These are phyloP conservation scores for Moesziomyces sp. DNA, from an alignment of 1,284 basidiomycete genomes.

Conservation along the genomic window DNA sequence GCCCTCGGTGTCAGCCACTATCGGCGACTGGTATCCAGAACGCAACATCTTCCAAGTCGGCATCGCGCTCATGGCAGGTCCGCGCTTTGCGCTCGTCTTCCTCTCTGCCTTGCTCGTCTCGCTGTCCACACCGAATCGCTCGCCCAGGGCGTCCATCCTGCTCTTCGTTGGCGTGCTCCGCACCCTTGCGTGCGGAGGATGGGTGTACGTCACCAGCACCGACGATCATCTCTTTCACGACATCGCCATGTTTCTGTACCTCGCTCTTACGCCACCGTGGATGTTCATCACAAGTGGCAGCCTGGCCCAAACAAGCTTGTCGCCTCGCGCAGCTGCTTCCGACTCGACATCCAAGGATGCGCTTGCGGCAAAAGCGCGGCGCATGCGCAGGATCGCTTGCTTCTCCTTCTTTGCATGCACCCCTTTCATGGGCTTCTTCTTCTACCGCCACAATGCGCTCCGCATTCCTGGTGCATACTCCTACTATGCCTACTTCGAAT, in stretches of 20 bases:
- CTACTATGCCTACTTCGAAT: slow-evolving; percentile 63
- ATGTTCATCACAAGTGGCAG: slow-evolving; percentile 72
- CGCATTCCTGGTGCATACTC: slow-evolving; percentile 62
- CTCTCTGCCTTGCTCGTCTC: slow-evolving; percentile 72
- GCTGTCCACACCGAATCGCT: slow-evolving; percentile 31
- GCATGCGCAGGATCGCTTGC: slow-evolving; percentile 47
- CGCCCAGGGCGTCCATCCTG: slow-evolving; percentile 67
- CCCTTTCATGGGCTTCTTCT: slow-evolving; percentile 63
- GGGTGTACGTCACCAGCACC: slow-evolving; percentile 86
- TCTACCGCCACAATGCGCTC: slow-evolving; percentile 58
- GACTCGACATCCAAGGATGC: slow-evolving; percentile 7
- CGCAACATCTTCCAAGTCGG: slow-evolving; percentile 88
- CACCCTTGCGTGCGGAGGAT: slow-evolving; percentile 87
- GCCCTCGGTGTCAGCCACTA: slow-evolving; percentile 88
- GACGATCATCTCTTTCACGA: slow-evolving; percentile 87
- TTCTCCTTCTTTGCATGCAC: slow-evolving; percentile 59
- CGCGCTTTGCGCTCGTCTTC: slow-evolving; percentile 81
- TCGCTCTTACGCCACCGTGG: slow-evolving; percentile 73
- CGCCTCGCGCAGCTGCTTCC: background rate
- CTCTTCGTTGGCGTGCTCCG: slow-evolving; percentile 77
- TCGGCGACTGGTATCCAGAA: slow-evolving; percentile 89
- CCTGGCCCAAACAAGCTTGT: slow-evolving; percentile 31
- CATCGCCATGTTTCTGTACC: slow-evolving; percentile 80
- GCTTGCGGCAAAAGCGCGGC: slow-evolving; percentile 43
- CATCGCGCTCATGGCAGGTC: slow-evolving; percentile 79